Evolutionary conservation across 495 filamentous ascomycete species (phyloP), one percentile per base, ranked within the genome.

Genomic region (Neohortaea acidophila): DNA sequence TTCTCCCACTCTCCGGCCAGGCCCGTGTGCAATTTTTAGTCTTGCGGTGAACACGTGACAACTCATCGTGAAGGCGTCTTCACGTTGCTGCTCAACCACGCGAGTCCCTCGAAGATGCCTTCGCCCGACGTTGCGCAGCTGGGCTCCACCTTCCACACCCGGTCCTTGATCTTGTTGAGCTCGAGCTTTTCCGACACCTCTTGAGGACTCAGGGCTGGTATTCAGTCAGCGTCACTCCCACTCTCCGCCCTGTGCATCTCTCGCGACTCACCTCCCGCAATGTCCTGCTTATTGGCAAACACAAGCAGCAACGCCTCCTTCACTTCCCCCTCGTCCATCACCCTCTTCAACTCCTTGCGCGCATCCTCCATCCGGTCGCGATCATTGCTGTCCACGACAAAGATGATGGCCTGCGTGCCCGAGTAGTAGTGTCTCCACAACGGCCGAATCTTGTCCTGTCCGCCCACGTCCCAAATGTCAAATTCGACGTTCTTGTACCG

Each of bases 401-500:
- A 97, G 59, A 97, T 91, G 36, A 97, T 70, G 27, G 84, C 89
- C 69, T 97, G 89, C 36, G 89, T 96, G 81, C 85, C 87, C 50
- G 83, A 91, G 55, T 93, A 96, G 68, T 97, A 97, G 64, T 97
- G 89, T 62, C 89, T 75, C 89, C 89, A 97, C 31, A 97, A 63
- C 32, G 89, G 89, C 35, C 89, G 72, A 51, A 97, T 97, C 75
- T 96, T 96, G 73, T 97, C 89, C 69, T 97, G 89, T 51, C 89
- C 89, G 59, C 89, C 89, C 22, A 97, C 89, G 67, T 97, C 89
- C 89, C 89, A 97, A 40, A 97, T 85, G 52, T 94, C 94, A 70
- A 97, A 97, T 59, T 94, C 93, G 58, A 93, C 84, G 56, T 97
- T 97, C 69, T 93, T 94, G 65, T 93, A 92, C 36, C 84, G 91